Evolutionary conservation across 108 stramenopile genomes (phyloP).

Genomic region (Cyclotella choctawhatcheeana): DNA sequence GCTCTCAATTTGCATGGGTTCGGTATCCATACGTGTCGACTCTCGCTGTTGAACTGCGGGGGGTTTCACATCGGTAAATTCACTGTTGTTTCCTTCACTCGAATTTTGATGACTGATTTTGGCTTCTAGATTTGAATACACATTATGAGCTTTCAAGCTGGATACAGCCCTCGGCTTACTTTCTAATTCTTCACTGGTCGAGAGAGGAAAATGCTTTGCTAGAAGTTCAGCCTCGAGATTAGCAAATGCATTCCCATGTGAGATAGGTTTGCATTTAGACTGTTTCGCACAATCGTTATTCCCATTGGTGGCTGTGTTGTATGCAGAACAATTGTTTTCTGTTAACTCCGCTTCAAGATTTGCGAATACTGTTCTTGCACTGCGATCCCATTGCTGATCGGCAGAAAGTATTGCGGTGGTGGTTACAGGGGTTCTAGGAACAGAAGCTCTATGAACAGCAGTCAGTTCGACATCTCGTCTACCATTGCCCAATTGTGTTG

Average conservation of each 20-base stretch:
- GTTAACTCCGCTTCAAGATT: neutral
- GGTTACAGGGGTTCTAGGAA: neutral
- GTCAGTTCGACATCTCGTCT: neutral
- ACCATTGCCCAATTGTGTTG: neutral
- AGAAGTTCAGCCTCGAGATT: neutral
- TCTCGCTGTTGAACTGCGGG: too few species aligned
- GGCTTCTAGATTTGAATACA: neutral
- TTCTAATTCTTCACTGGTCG: neutral
- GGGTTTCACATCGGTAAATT: neutral
- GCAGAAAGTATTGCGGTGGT: neutral
- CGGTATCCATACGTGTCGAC: too few species aligned
- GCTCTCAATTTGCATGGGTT: neutral
- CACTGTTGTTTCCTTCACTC: neutral
- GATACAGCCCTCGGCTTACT: neutral
- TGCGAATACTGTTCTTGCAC: neutral
- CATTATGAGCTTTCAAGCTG: neutral
- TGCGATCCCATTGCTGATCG: neutral
- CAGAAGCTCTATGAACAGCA: too few species aligned
- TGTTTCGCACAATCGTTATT: neutral
- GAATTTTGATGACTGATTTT: too few species aligned
- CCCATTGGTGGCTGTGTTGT: neutral
- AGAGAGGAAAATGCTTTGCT: neutral
- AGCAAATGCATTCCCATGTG: neutral
- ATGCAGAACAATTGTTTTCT: neutral
- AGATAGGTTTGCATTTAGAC: neutral